phyloP scores from a whole-genome alignment of 768 basidiomycete species.

The Peribolospora kevripleyi region DNA sequence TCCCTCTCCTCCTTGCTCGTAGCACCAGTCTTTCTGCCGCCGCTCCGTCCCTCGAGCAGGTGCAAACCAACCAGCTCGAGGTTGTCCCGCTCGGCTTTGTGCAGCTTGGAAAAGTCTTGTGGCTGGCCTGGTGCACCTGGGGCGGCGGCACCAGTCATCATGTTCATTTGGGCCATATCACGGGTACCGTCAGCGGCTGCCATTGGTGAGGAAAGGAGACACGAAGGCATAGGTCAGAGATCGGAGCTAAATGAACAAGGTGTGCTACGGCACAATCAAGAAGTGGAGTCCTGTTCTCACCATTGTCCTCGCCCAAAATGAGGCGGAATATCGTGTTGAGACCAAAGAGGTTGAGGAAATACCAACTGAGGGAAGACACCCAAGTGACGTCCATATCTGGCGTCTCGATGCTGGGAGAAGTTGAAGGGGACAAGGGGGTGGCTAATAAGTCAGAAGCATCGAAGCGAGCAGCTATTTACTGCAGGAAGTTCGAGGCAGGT shows the following conservation, averaged over 20 bases:
- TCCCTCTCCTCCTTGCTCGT: no score
- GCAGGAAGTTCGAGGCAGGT: not conserved
- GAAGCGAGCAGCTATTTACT: not conserved
- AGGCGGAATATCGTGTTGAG: constrained; percentile 86
- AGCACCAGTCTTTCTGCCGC: no score
- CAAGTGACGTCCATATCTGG: constrained; percentile 94
- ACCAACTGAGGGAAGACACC: constrained; percentile 98
- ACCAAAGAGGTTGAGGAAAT: constrained; percentile 97
- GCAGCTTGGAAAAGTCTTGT: constrained; percentile 71
- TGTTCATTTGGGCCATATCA: constrained; percentile 32
- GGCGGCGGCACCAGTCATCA: constrained; percentile 16
- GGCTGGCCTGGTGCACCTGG: constrained; percentile 21
- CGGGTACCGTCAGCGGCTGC: constrained; percentile 56
- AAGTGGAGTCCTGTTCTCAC: constrained; percentile 25
- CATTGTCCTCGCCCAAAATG: constrained; percentile 67
- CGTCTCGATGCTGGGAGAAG: constrained; percentile 41
- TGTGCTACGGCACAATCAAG: not conserved
- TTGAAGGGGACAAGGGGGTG: not conserved
- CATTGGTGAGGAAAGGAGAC: not conserved
- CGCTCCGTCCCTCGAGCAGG: no score
- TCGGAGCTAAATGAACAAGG: not conserved
- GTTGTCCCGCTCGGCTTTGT: constrained; percentile 77
- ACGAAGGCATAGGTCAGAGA: not conserved
- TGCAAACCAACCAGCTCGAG: constrained; percentile 37
- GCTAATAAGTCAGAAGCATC: not conserved